Conservation (phyloP, 331 rosid species). For the Pyrus hybrid region DNA sequence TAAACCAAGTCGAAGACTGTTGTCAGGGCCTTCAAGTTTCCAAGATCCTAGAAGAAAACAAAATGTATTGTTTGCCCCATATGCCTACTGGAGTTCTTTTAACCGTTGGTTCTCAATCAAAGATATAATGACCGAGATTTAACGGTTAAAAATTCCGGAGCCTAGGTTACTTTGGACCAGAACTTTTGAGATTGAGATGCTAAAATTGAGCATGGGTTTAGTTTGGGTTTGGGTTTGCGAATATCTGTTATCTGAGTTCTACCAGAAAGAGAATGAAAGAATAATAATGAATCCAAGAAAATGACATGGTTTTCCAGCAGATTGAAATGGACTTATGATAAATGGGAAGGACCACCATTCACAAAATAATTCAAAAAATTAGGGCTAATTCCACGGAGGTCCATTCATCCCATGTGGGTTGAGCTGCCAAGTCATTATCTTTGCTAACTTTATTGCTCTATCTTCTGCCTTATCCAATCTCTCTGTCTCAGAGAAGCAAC, state of each 20-base stretch:
- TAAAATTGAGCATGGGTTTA: not conserved
- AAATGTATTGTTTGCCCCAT: not conserved
- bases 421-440: conserved; percentile 32
- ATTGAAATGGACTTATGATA: conserved; percentile 45
- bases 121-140: too few species aligned
- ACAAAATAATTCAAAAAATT: not conserved
- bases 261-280: not conserved
- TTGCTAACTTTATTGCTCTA: conserved; percentile 26
- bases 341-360: conserved; percentile 40
- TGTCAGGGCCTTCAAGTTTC: not conserved
- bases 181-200: not conserved
- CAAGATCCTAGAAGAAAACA: not conserved
- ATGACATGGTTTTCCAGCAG: conserved; percentile 21
- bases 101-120: too few species aligned
- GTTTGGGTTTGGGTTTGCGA: not conserved
- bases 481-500: too few species aligned
- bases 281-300: not conserved
- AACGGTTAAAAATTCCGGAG: too few species aligned
- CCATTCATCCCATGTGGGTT: conserved; percentile 28
- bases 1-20: too few species aligned
- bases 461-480: conserved; percentile 11
- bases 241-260: not conserved
- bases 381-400: conserved; percentile 5
- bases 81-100: not conserved
- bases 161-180: too few species aligned